Evolutionary conservation across 2,329 filamentous ascomycete species (phyloP), one percentile per base, ranked within the genome.

Genomic region (Fusarium devonianum): DNA sequence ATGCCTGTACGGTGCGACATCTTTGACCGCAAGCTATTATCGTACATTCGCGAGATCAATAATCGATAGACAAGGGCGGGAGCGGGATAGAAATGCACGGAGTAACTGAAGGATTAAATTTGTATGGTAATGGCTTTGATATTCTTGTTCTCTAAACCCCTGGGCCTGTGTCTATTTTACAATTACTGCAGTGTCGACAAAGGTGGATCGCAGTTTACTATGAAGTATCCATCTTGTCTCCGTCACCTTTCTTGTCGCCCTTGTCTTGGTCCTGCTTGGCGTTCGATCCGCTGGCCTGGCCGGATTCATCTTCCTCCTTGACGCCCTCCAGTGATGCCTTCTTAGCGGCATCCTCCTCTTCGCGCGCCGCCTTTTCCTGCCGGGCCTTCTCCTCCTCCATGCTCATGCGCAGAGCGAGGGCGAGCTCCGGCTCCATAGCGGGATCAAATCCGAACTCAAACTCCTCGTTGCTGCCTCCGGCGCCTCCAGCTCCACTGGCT

Each of bases 341-440:
- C 62, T 85, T 84, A 43, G 89, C 82, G 32, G 84, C 82, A 62
- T 85, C 82, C 62, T 90, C 87, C 63, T 90, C 87, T 57, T 90
- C 85, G 65, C 86, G 85, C 64, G 88, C 90, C 67, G 88, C 85
- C 75, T 91, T 91, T 72, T 96, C 92, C 74, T 95, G 87, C 66
- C 94, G 81, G 54, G 92, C 92, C 78, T 95, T 95, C 75, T 99
- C 94, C 71, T 99, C 94, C 72, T 99, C 94, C 83, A 96, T 91
- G 73, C 90, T 96, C 91, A 99, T 96, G 58, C 94, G 87, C 70
- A 99, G 78, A 41, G 94, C 94, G 63, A 99, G 84, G 16, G 94
- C 94, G 67, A 99, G 78, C 73, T 99, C 94, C 4, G 94, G 94
- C 69, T 99, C 94, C 67, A 92, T 82, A 43, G 87, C 88, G 11